Evolutionary conservation across 2,329 filamentous ascomycete genomes (phyloP), one percentile per base, ranked within the genome.

Genomic region (Pseudogymnoascus destructans): DNA sequence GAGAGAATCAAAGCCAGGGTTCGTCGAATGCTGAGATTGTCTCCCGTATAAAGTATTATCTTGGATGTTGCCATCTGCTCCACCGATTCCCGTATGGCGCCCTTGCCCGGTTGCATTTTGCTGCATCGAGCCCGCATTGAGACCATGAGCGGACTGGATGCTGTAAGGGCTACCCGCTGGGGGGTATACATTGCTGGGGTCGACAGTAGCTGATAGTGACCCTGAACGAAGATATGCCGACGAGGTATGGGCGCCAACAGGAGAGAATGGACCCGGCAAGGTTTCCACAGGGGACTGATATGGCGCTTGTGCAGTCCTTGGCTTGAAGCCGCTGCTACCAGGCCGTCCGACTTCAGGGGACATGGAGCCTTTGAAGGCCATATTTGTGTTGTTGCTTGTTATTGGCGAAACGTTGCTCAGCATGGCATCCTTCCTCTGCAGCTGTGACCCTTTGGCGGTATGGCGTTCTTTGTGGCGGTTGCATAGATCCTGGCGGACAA

Each of bases 401-500:
- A 52, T 36, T 35, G 52, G 52, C 21, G 76, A 78, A 30, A 68
- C 65, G 63, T 81, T 79, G 61, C 70, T 73, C 69, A 83, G 74
- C 67, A 84, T 77, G 11, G 79, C 82, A 68, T 90, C 86, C 71
- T 87, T 87, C 59, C 86, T 82, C 68, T 85, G 85, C 58, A 90
- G 73, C 61, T 88, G 84, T 15, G 87, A 89, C 55, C 86, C 87
- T 67, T 88, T 86, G 57, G 86, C 87, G 10, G 84, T 87, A 71
- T 92, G 88, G 42, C 88, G 81, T 69, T 92, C 87, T 68, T 84
- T 81, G 71, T 93, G 88, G 40, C 88, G 84, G 67, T 93, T 86
- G 69, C 93, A 90, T 60, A 98, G 77, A 71, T 98, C 93, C 64
- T 95, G 89, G 62, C 93, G 84, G 59, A 97, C 92, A 73, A 97